These are phyloP conservation scores for Limnomonas spitsbergensis DNA, from an alignment of 139 green algal genomes.

Conservation along the genomic window DNA sequence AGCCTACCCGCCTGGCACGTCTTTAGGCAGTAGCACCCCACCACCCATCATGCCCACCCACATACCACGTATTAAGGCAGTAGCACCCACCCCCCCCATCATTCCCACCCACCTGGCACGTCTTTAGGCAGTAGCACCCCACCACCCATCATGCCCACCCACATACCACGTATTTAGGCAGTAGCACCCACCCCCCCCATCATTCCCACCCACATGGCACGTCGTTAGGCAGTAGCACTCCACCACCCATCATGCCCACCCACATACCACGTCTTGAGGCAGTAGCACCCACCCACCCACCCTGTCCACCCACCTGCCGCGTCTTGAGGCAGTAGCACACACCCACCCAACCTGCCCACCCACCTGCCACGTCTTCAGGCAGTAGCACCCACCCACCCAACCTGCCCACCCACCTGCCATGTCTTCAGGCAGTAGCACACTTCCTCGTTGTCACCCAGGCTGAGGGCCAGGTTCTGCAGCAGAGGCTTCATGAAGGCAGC, in stretches of 20 bases:
- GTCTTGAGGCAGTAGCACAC: too few relatives aligned
- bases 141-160: too few relatives aligned
- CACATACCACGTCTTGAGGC: too few relatives aligned
- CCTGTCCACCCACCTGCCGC: too few relatives aligned
- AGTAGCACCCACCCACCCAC: too few relatives aligned
- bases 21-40: conserved; percentile 86
- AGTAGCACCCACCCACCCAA: too few relatives aligned
- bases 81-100: too few relatives aligned
- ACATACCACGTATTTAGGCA: conserved; percentile 84
- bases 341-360: too few relatives aligned
- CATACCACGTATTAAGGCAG: too few relatives aligned
- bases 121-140: too few relatives aligned
- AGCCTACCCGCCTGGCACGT: conserved; percentile 82
- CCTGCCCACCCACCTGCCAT: conserved; percentile 38
- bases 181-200: conserved; percentile 96
- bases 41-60: conserved; percentile 36
- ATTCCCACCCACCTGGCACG: too few relatives aligned
- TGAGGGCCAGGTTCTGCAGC: conserved; percentile 95
- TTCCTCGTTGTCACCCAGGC: conserved; percentile 91
- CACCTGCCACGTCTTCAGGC: too few relatives aligned
- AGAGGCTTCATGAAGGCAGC: conserved; percentile 84
- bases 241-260: conserved; percentile 36
- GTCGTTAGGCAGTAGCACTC: conserved; percentile 91
- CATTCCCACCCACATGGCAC: conserved; percentile 80
- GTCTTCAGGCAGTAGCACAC: conserved; percentile 94